Evolutionary conservation across 805 yeast genomes (phyloP).

Genomic region (Metschnikowia similis): DNA sequence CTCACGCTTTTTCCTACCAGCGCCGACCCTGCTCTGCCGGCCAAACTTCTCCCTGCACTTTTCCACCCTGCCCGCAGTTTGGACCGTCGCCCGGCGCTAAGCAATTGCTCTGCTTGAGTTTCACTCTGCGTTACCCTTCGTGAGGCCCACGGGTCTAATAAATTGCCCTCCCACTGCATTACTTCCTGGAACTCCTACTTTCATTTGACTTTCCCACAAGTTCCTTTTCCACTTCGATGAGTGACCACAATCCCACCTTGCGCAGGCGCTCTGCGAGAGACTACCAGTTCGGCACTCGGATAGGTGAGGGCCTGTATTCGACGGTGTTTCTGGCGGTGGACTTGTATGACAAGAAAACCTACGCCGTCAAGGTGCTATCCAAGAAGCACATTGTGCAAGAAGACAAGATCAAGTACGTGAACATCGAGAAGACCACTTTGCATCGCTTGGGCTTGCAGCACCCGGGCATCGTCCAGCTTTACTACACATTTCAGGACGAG

Average conservation of each 20-base stretch:
- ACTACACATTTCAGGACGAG: conserved; percentile 93
- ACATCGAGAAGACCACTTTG: conserved; percentile 87
- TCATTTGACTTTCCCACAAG: not conserved
- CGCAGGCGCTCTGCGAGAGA: conserved; percentile 60
- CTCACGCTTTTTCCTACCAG: conserved; percentile 1
- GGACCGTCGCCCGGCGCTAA: not conserved
- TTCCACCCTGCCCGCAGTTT: not conserved
- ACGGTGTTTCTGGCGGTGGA: conserved; percentile 88
- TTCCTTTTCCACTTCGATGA: not conserved
- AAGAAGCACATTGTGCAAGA: conserved; percentile 92
- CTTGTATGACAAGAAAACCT: conserved; percentile 64
- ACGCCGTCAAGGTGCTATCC: conserved; percentile 87
- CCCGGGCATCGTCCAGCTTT: conserved; percentile 89
- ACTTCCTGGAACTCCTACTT: not conserved
- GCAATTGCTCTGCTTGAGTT: not conserved
- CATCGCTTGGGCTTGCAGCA: conserved; percentile 81
- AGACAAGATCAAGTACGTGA: conserved; percentile 91
- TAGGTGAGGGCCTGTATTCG: conserved; percentile 96
- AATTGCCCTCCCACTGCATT: not conserved
- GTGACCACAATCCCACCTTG: conserved; percentile 2
- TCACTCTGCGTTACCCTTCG: not conserved
- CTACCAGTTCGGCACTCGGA: conserved; percentile 79
- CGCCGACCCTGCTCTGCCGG: not conserved
- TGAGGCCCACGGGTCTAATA: not conserved
- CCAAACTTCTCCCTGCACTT: not conserved